A percentile compares a stretch with the other conserved stretches of the same genome.
These are phyloP conservation scores for Tolypocladium nubicola DNA, from an alignment of 2,329 filamentous ascomycete genomes.

Conservation along the genomic window DNA sequence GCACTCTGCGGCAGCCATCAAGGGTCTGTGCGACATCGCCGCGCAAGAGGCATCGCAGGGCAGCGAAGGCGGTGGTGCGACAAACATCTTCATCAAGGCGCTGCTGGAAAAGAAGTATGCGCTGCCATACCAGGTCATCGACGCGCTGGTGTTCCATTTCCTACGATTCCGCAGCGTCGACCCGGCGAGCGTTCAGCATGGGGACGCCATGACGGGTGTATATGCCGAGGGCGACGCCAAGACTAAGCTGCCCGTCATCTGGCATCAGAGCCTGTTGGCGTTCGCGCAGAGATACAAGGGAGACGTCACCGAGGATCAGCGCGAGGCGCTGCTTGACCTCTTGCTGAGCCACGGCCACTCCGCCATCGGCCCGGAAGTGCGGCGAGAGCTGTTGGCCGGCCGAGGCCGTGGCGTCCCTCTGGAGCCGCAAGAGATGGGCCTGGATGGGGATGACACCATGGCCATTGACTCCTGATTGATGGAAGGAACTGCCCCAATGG, in stretches of 20 bases:
- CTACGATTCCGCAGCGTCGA: conserved; percentile 71
- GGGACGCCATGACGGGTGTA: conserved; percentile 42
- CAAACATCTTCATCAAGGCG: conserved; percentile 90
- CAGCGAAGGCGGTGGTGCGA: conserved; percentile 79
- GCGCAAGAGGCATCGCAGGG: conserved; percentile 78
- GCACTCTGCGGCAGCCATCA: conserved; percentile 84
- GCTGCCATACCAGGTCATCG: conserved; percentile 86
- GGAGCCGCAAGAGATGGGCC: conserved; percentile 42
- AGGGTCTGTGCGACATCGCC: conserved; percentile 87
- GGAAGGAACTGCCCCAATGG: neutral
- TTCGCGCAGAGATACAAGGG: conserved; percentile 94
- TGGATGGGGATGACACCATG: conserved; percentile 89
- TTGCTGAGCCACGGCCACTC: conserved; percentile 76
- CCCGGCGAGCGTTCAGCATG: conserved; percentile 39
- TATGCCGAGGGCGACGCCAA: conserved; percentile 36
- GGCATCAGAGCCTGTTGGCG: conserved; percentile 86
- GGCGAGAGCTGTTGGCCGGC: conserved; percentile 79
- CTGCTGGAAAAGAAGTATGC: conserved; percentile 96
- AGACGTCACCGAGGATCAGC: conserved; percentile 90
- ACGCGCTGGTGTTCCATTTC: conserved; percentile 94
- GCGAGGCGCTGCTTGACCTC: conserved; percentile 82
- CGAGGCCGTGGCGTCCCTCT: conserved; percentile 66
- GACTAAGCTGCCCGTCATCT: conserved; percentile 76
- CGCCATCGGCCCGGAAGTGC: conserved; percentile 81
- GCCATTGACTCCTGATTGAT: conserved; percentile 44